A percentile compares a stretch with the other conserved stretches of the same genome.
These are phyloP conservation scores for Apiospora phragmitis DNA, from an alignment of 2,329 filamentous ascomycete species.

Conservation along the genomic window DNA sequence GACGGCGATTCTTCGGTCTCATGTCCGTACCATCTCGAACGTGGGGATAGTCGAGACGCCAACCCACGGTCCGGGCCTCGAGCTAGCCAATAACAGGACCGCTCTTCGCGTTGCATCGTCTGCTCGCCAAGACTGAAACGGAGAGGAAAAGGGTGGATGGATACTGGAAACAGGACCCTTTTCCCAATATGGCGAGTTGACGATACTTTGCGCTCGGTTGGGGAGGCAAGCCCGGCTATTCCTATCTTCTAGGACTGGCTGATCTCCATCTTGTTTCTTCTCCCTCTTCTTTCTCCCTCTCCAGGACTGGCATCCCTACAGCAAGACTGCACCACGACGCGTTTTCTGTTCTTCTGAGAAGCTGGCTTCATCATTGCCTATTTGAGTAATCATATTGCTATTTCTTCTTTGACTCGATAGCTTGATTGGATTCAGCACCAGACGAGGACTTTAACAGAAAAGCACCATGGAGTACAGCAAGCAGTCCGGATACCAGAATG, in stretches of 20 bases:
- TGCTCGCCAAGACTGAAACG: conserved; percentile 1
- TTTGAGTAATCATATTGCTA: background rate
- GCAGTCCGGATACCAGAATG: conserved; percentile 24
- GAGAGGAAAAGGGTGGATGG: background rate
- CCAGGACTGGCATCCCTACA: background rate
- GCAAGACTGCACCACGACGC: background rate
- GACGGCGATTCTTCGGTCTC: background rate
- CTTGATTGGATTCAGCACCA: background rate
- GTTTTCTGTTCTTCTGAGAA: background rate
- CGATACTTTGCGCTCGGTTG: background rate
- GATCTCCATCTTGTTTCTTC: background rate
- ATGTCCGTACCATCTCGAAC: background rate
- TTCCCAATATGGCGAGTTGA: background rate
- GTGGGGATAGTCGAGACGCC: background rate
- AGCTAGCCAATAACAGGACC: background rate
- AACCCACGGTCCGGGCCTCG: background rate
- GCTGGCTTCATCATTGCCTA: background rate
- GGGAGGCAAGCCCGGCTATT: background rate
- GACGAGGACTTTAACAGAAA: background rate
- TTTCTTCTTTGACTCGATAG: background rate
- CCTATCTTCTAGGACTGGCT: background rate
- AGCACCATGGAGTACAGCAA: conserved; percentile 15
- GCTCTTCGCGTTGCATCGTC: background rate
- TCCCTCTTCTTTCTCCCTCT: background rate
- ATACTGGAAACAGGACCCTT: background rate